Percentiles rank a stretch among this genome's conserved stretches.
These are phyloP conservation scores for Saccharomycopsis phalli DNA, from an alignment of 1,139 yeast genomes.

Conservation along the genomic window DNA sequence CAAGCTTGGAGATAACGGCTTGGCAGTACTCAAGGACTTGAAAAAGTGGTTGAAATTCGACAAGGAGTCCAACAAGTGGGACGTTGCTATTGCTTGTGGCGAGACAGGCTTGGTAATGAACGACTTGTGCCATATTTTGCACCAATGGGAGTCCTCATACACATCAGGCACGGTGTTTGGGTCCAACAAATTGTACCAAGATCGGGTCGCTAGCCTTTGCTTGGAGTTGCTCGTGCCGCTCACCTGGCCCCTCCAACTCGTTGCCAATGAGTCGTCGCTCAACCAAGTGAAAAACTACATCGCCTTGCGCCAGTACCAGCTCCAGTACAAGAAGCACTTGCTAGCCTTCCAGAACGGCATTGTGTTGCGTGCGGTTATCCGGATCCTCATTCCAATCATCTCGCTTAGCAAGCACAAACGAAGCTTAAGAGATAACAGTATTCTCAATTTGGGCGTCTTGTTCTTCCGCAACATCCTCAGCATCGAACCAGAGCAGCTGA, in stretches of 20 bases:
- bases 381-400: conserved; percentile 62
- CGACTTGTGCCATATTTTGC: conserved; percentile 67
- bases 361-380: conserved; percentile 58
- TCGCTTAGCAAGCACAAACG: conserved; percentile 46
- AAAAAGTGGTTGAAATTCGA: conserved; percentile 88
- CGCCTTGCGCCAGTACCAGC: conserved; percentile 57
- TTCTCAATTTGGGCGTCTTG: conserved; percentile 61
- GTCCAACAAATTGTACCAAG: conserved; percentile 31
- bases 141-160: conserved; percentile 57
- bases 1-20: conserved; percentile 82
- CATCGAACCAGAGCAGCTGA: conserved; percentile 53
- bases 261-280: conserved; percentile 37
- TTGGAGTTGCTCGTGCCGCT: conserved; percentile 75
- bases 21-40: conserved; percentile 80
- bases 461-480: conserved; percentile 68
- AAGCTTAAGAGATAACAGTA: conserved; percentile 61
- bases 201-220: conserved; percentile 59
- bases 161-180: conserved; percentile 15
- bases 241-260: conserved; percentile 75
- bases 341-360: conserved; percentile 51
- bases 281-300: conserved; percentile 51
- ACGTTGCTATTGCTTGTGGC: conserved; percentile 83
- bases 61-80: conserved; percentile 56
- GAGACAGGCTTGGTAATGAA: conserved; percentile 65
- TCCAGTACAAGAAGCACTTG: conserved; percentile 62